Evolutionary conservation across 2,329 filamentous ascomycete genomes (phyloP), one percentile per base, ranked within the genome.

Genomic region (Xylaria arbuscula): DNA sequence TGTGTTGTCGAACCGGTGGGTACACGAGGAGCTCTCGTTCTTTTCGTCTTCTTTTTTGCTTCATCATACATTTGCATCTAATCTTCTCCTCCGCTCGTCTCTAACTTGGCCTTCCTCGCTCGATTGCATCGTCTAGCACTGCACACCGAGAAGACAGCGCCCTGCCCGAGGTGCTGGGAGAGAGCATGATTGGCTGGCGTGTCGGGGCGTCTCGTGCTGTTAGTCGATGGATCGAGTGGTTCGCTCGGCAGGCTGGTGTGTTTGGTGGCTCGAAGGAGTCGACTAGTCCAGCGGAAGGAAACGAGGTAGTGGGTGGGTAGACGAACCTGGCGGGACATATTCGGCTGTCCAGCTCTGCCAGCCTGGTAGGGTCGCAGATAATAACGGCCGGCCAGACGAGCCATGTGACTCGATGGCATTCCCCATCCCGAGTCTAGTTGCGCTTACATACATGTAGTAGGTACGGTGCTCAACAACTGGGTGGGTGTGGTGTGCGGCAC

Each of bases 91-190:
- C 15, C 15, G n/a, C 2, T 19, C 19, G 13, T 45, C 48, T 45
- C 40, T 45, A 45, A 17, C 13, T 17, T n/a, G 13, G 7, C 40
- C 40, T 24, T 42, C 22, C 9, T 51, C 15, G 22, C 15, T 51
- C 55, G 17, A 22, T 32, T 63, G 32, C 48, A 56, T 57, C 38
- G 17, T 38, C 47, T 42, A 56, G 60, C 24, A 47, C 42, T 62
- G 47, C 50, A 42, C 65, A 34, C 57, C 58, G 50, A 67, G 36
- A n/a, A n/a, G n/a, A n/a, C n/a, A n/a, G 55, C 19, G 60, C 48
- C 45, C 60, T 67, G 59, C 65, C 70, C 70, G 64, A 71, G 64
- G 57, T 55, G 64, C 22, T 67, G 69, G 69, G 64, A 71, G 58
- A 67, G 57, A 24, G n/a, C 53, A 24, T 71, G 66, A 71, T 71